phyloP scores from a whole-genome alignment of 2,329 filamentous ascomycete genomes.

The Cladophialophora carrionii region DNA sequence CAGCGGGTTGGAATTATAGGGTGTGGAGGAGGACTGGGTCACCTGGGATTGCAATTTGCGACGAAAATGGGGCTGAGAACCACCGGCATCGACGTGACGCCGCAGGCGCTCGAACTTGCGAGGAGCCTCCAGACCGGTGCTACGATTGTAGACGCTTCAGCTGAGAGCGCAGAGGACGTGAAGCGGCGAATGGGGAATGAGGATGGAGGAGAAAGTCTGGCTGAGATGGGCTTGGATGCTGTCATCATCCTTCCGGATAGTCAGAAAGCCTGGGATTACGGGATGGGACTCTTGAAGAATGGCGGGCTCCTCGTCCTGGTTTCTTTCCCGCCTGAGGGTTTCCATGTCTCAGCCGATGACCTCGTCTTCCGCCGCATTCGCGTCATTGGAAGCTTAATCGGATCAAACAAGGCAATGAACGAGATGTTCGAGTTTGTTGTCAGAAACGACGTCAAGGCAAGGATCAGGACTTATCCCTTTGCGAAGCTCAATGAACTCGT shows the following conservation, averaged over 20 bases:
- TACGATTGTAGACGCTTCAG: slow-evolving; percentile 48
- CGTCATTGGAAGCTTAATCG: slow-evolving; percentile 54
- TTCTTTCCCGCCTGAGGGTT: slow-evolving; percentile 37
- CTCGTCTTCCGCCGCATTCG: slow-evolving; percentile 42
- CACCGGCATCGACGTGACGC: slow-evolving; percentile 61
- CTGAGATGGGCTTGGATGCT: slow-evolving; percentile 53
- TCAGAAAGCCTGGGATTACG: slow-evolving; percentile 45
- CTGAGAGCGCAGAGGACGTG: slow-evolving; percentile 42
- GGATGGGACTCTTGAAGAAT: slow-evolving; percentile 40
- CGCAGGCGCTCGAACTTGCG: slow-evolving; percentile 70
- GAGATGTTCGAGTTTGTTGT: slow-evolving; percentile 64
- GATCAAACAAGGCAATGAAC: slow-evolving; percentile 60
- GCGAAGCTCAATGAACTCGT: slow-evolving; percentile 34
- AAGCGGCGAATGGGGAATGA: slow-evolving; percentile 37
- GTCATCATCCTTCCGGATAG: slow-evolving; percentile 49
- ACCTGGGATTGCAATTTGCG: slow-evolving; percentile 76
- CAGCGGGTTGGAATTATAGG: slow-evolving; percentile 69
- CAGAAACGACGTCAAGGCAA: slow-evolving; percentile 23
- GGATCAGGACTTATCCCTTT: slow-evolving; percentile 25
- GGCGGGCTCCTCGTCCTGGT: slow-evolving; percentile 43
- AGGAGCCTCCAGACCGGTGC: slow-evolving; percentile 59
- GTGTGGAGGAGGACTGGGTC: slow-evolving; percentile 71
- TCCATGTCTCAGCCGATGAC: slow-evolving; percentile 26
- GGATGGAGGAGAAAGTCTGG: slow-evolving; percentile 24
- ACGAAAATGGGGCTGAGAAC: slow-evolving; percentile 71